Evolutionary conservation across 306 rosid genomes (phyloP).

Genomic region (Begonia masoniana): DNA sequence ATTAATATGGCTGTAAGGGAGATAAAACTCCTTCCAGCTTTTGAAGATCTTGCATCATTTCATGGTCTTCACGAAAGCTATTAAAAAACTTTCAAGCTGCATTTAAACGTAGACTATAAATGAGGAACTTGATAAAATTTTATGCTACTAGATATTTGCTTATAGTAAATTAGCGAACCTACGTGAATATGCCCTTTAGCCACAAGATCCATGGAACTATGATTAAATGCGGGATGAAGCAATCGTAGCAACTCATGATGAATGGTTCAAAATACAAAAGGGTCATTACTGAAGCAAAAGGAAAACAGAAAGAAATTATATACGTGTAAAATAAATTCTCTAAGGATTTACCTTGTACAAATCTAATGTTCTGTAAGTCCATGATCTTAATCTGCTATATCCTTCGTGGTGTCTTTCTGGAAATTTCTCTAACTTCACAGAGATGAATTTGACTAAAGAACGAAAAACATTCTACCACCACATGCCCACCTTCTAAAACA

Average conservation of each 20-base stretch:
- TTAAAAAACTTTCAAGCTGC: constrained; percentile 70
- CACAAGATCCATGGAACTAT: constrained; percentile 93
- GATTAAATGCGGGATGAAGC: constrained; percentile 88
- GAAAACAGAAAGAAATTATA: too few species aligned
- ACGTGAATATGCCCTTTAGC: constrained; percentile 90
- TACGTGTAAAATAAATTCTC: too few species aligned
- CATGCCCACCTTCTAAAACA: too few species aligned
- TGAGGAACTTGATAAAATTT: constrained; percentile 1
- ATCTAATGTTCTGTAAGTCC: constrained; percentile 75
- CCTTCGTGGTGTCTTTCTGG: constrained; percentile 71
- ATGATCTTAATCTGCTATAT: constrained; percentile 69
- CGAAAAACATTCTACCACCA: too few species aligned
- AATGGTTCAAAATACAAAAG: constrained; percentile 10
- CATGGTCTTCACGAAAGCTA: constrained; percentile 83
- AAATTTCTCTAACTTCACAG: constrained; percentile 30
- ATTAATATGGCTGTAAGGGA: constrained; percentile 80
- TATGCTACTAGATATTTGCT: neutral
- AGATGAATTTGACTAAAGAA: too few species aligned
- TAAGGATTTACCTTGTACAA: constrained; percentile 47
- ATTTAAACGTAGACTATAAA: constrained; percentile 17
- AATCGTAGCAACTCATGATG: constrained; percentile 96
- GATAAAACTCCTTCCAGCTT: constrained; percentile 93
- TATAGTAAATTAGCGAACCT: constrained; percentile 24
- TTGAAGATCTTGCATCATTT: constrained; percentile 85
- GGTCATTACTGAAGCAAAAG: too few species aligned